Base-by-base conservation (phyloP, 305 asterid genomes). In the Fraxinus floribunda region DNA sequence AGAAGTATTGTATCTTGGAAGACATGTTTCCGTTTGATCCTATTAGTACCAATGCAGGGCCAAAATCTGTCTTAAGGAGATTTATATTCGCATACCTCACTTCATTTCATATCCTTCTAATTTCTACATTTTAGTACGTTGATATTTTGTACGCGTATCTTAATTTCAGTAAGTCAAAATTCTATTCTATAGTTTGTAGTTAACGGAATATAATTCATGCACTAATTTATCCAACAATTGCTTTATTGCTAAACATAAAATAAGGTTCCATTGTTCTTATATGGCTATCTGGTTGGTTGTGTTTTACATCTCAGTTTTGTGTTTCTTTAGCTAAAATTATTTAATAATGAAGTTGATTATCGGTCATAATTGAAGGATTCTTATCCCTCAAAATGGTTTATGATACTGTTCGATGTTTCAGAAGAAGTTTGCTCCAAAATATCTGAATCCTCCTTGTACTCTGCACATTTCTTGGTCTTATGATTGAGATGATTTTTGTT, bases 181-280 rank as follows among this genome's bases (percentile, higher is more conserved):
- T 11, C 52, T 41, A 2, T 41, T 41, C 52, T 41, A 41, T 41
- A 41, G 10, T 41, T 41, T 41, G 52, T 41, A 41, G 49, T 41
- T 41, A 10, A 41, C 52, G 16, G 52, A 41, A 41, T 41, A 11
- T 41, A 41, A 41, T 41, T 41, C 52, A 10, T 41, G 52, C 52
- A 41, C 52, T 41, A 10, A 41, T 10, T 10, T 10, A 10, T 41
- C 16, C 52, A 44, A 44, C 52, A 44, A 44, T 29, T 68, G 75
- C 62, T 60, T 81, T 71, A 35, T 66, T 70, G 77, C 35, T 74
- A 30, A 82, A 70, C 29, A 30, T 76, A 76, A 76, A 26, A 64
- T n/a, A 11, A 49, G 80, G 81, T 22, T 18, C n/a, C 34, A 10
- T 64, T 64, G 41, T 36, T 30, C 75, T 30, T 36, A 2, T 1